These are phyloP conservation scores for Lonicera japonica DNA, from an alignment of 129 eudicot genomes.

Conservation along the genomic window DNA sequence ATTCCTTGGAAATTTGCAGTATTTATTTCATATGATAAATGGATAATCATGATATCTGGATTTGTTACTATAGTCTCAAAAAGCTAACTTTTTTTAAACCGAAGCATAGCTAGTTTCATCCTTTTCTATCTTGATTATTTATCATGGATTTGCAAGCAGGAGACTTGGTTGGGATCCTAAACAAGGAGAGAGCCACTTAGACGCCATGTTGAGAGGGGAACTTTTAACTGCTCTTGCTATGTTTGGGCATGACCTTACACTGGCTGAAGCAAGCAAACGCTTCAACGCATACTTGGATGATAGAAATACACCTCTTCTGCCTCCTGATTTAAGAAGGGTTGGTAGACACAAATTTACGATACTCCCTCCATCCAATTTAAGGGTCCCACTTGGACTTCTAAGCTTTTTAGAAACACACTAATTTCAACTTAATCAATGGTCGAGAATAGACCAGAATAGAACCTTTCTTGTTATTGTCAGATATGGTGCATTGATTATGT, in stretches of 20 bases:
- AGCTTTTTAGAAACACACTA: not conserved
- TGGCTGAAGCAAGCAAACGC: conserved; percentile 77
- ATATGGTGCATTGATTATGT: conserved; percentile 38
- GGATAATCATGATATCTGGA: too few species aligned
- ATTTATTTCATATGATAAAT: not conserved
- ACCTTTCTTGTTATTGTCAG: too few species aligned
- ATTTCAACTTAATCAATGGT: too few species aligned
- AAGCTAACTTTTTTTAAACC: not conserved
- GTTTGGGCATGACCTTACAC: conserved; percentile 68
- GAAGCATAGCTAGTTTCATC: not conserved
- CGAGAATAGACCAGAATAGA: conserved; percentile 30
- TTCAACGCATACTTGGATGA: conserved; percentile 71
- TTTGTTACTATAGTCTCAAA: not conserved
- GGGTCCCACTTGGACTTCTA: not conserved
- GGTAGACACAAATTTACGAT: not conserved
- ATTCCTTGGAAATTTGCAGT: not conserved
- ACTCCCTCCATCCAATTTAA: not conserved
- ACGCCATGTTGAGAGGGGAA: conserved; percentile 96
- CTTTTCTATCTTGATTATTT: not conserved
- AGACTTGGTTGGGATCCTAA: conserved; percentile 94
- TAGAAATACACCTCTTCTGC: conserved; percentile 73
- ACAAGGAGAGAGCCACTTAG: conserved; percentile 90
- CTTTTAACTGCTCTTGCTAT: conserved; percentile 61
- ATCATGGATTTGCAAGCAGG: conserved; percentile 34
- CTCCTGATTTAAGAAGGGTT: conserved; percentile 94